Evolutionary conservation across 2,329 filamentous ascomycete species (phyloP), one percentile per base, ranked within the genome.

Genomic region (Talaromyces pinophilus): DNA sequence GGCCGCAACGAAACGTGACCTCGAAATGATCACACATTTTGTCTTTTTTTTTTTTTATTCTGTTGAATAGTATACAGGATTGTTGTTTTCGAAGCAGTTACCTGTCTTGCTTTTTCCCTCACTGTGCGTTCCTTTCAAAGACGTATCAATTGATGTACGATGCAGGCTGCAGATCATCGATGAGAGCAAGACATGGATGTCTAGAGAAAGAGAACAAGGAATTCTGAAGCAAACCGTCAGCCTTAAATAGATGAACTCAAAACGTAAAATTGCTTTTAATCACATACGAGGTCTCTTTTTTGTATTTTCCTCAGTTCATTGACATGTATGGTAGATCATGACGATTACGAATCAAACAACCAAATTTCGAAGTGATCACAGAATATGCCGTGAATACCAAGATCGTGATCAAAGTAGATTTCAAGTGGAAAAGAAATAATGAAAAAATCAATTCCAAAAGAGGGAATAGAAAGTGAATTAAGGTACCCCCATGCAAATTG

Each of bases 11-110:
- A 54, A 35, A 65, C 17, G 59, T 65, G n/a, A 65, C 63, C 48
- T 65, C 44, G 19, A 65, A 62, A 61, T 65, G 63, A 42, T 65
- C 63, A 52, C 63, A 65, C 63, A 65, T 65, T 54, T 46, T 28
- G 15, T 10, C 30, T n/a, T 59, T 28, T 28, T 59, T 28, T 62
- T 17, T 38, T 28, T n/a, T 38, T 17, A 30, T 17, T n/a, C 35
- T 46, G n/a, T 40, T 11, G 6, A 10, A 15, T 38, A 13, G 8
- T 55, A 19, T 55, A 38, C 22, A 3, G 6, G 33, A 5, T 22
- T 25, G 0, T 30, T 55, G 30, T 22, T 19, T 11, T 38, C 7
- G 17, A 38, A 10, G 8, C 13, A 4, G 3, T 35, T 35, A 40
- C 3, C 33, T 10, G 33, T 38, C n/a, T 57, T 22, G 10, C n/a